phyloP scores from a whole-genome alignment of 495 filamentous ascomycete genomes.

The Talaromyces borbonicus region DNA sequence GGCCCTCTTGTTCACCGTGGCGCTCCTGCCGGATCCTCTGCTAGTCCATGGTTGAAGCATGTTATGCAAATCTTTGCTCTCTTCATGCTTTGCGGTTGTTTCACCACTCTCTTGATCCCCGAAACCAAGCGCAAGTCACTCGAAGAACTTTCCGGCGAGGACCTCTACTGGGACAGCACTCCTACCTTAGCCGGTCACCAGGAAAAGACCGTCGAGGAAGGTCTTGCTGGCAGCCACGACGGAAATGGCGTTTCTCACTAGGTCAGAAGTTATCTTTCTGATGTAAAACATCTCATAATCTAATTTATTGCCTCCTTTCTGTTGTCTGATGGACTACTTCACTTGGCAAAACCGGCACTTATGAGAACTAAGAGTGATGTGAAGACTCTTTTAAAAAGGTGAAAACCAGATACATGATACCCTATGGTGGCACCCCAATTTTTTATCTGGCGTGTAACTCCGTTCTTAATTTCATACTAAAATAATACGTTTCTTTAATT shows the following conservation, averaged over 20 bases:
- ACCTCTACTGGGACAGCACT: conserved; percentile 4
- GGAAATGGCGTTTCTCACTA: conserved; percentile 6
- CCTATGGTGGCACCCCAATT: too few relatives aligned
- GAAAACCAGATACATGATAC: too few relatives aligned
- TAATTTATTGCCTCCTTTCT: conserved; percentile 5
- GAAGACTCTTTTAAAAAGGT: too few relatives aligned
- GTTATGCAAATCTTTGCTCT: conserved; percentile 71
- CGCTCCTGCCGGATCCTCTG: conserved; percentile 22
- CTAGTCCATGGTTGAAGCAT: conserved; percentile 63
- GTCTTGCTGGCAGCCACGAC: conserved; percentile 1
- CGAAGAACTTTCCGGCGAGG: conserved; percentile 47
- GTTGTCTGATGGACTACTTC: too few relatives aligned
- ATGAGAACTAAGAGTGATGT: too few relatives aligned
- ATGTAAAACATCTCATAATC: background rate
- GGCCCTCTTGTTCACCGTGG: conserved; percentile 36
- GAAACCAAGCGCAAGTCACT: conserved; percentile 68
- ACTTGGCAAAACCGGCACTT: too few relatives aligned
- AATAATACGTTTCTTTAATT: too few relatives aligned
- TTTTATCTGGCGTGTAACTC: too few relatives aligned
- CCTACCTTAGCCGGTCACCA: background rate
- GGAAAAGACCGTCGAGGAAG: conserved; percentile 4
- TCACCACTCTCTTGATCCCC: conserved; percentile 56
- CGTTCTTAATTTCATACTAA: too few relatives aligned
- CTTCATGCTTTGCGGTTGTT: conserved; percentile 66
- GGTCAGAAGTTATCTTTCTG: background rate